phyloP scores from a whole-genome alignment of 148 eudicot species.

The Rhododendron ferrugineum region DNA sequence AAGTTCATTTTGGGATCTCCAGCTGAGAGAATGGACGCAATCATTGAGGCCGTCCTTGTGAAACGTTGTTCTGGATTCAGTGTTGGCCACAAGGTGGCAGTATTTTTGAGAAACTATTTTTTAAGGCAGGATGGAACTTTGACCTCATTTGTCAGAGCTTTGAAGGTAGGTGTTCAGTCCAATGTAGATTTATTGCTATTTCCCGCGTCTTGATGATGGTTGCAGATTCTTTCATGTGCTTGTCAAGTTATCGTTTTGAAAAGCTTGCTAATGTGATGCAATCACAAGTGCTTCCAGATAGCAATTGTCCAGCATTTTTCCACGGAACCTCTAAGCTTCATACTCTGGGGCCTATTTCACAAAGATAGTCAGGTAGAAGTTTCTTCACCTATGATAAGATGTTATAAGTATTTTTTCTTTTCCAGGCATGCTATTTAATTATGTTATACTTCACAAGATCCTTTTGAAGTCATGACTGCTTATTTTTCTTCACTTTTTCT shows the following conservation, averaged over 20 bases:
- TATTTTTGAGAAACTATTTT: slow-evolving; percentile 78
- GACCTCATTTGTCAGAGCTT: slow-evolving; percentile 67
- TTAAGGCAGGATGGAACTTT: slow-evolving; percentile 79
- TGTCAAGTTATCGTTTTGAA: neutral
- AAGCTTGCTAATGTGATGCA: slow-evolving; percentile 9
- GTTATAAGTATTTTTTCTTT: neutral
- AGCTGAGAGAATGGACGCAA: slow-evolving; percentile 72
- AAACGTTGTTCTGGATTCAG: slow-evolving; percentile 53
- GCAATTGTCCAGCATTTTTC: slow-evolving; percentile 67
- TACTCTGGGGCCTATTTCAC: slow-evolving; percentile 36
- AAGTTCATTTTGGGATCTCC: slow-evolving; percentile 74
- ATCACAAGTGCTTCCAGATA: slow-evolving; percentile 36
- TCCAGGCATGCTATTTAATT: slow-evolving; percentile 1
- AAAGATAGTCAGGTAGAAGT: slow-evolving; percentile 50
- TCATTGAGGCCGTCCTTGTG: slow-evolving; percentile 67
- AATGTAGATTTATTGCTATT: neutral
- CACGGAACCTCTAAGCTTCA: slow-evolving; percentile 57
- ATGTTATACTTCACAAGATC: neutral
- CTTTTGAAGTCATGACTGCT: neutral
- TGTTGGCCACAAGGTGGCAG: slow-evolving; percentile 70
- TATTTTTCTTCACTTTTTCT: neutral
- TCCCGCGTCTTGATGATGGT: neutral
- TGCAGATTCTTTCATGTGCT: neutral
- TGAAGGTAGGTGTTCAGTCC: slow-evolving; percentile 48
- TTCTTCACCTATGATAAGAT: neutral